These are phyloP conservation scores for Erodium moschatum DNA, from an alignment of 441 rosid species.

Conservation along the genomic window DNA sequence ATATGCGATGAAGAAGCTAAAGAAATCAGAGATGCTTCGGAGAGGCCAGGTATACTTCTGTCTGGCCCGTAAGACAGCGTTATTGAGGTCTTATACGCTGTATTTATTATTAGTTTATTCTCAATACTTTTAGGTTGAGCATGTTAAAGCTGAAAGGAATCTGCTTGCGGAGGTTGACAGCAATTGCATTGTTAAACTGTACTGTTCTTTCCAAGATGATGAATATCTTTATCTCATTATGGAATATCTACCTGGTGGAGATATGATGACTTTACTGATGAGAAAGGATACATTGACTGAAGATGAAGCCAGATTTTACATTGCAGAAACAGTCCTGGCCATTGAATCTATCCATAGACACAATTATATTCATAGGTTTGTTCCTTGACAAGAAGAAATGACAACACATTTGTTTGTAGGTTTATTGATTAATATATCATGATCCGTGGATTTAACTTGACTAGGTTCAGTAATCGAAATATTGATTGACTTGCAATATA, in stretches of 20 bases:
- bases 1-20: neutral
- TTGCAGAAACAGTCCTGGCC: conserved; percentile 25
- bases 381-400: neutral
- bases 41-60: conserved; percentile 22
- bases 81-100: conserved; percentile 12
- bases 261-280: conserved; percentile 27
- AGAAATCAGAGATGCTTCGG: conserved; percentile 26
- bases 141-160: conserved; percentile 27
- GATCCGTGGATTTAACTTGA: conserved; percentile 6
- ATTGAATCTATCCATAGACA: conserved; percentile 29
- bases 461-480: conserved; percentile 11
- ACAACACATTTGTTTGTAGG: conserved; percentile 51
- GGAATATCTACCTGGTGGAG: conserved; percentile 29
- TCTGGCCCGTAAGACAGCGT: conserved; percentile 1
- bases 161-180: conserved; percentile 27
- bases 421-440: conserved; percentile 19
- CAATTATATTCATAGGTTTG: conserved; percentile 25
- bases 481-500: conserved; percentile 12
- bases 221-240: conserved; percentile 24
- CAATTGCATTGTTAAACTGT: conserved; percentile 21
- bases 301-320: conserved; percentile 21
- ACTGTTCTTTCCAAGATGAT: conserved; percentile 9
- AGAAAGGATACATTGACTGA: conserved; percentile 27
- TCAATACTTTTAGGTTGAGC: conserved; percentile 18
- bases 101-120: conserved; percentile 18